Evolutionary conservation across 768 basidiomycete species (phyloP).

Genomic region (Trametes coccinea): DNA sequence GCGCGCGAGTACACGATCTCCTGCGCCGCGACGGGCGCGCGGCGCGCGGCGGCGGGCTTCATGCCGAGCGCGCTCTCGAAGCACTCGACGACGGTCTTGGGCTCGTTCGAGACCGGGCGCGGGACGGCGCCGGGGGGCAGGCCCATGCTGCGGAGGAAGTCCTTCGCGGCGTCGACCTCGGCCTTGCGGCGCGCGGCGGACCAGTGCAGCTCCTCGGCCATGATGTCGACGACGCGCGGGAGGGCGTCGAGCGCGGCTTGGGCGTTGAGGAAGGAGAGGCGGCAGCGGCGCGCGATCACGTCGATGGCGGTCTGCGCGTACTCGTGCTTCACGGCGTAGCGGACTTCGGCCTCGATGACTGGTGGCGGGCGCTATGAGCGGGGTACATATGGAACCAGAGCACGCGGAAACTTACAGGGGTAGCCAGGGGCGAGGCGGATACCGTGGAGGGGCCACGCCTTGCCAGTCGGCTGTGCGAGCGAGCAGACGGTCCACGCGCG

Average conservation of each 20-base stretch:
- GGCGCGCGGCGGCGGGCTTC: neutral
- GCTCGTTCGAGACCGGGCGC: conserved; percentile 21
- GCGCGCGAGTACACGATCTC: conserved; percentile 46
- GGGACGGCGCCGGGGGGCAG: conserved; percentile 53
- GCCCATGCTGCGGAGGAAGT: conserved; percentile 86
- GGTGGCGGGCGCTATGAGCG: neutral
- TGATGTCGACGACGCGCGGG: conserved; percentile 87
- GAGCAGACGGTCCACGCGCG: conserved; percentile 94
- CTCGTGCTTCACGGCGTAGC: conserved; percentile 85
- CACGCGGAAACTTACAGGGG: conserved; percentile 56
- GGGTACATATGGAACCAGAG: neutral
- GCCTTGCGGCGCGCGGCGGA: conserved; percentile 50
- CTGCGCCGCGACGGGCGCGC: conserved; percentile 26
- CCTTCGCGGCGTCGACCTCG: conserved; percentile 60
- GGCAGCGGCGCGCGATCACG: conserved; percentile 88
- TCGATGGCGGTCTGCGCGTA: conserved; percentile 93
- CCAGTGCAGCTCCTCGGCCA: conserved; percentile 87
- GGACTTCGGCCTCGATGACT: conserved; percentile 93
- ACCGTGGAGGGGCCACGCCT: conserved; percentile 86
- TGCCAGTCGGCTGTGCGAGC: conserved; percentile 74
- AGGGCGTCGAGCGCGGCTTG: conserved; percentile 82
- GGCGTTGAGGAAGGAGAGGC: conserved; percentile 93
- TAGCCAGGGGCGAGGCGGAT: conserved; percentile 68
- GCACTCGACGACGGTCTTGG: conserved; percentile 28
- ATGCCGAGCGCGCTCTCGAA: conserved; percentile 27